A percentile compares a stretch with the other conserved stretches of the same genome.
Evolutionary conservation across 345 rosid genomes (phyloP).

Genomic region (Lepidium aucheri): DNA sequence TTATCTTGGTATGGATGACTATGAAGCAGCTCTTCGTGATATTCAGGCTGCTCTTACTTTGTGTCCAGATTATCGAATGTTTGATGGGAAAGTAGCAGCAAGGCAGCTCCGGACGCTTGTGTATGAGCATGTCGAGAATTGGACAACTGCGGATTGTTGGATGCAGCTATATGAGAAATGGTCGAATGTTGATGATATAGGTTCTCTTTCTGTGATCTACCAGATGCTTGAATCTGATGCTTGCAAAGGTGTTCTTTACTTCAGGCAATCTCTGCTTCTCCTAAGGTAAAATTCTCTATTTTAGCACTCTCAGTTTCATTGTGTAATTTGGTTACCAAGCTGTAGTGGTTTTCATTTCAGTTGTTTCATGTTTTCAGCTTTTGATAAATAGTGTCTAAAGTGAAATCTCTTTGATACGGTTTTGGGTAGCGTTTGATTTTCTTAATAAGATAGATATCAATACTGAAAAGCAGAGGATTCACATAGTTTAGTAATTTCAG

Average conservation of each 20-base stretch:
- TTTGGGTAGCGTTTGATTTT: neutral
- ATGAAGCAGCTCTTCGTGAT: constrained; percentile 81
- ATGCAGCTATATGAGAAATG: constrained; percentile 89
- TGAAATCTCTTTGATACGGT: neutral
- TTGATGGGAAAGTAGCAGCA: constrained; percentile 89
- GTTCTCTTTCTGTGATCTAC: constrained; percentile 95
- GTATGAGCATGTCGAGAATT: constrained; percentile 76
- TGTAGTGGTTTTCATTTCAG: neutral
- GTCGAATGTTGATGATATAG: constrained; percentile 96
- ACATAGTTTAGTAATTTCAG: too few species aligned
- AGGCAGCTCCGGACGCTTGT: constrained; percentile 83
- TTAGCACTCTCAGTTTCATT: neutral
- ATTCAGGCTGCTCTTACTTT: constrained; percentile 91
- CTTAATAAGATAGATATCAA: neutral
- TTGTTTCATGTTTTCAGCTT: neutral
- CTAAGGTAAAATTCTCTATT: constrained; percentile 43
- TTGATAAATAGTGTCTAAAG: neutral
- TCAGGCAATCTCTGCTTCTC: constrained; percentile 92
- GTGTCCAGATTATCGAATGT: constrained; percentile 82
- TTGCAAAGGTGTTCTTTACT: constrained; percentile 79
- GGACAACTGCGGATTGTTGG: constrained; percentile 99
- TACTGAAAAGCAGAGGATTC: neutral
- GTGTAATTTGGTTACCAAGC: neutral
- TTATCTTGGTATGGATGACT: constrained; percentile 79
- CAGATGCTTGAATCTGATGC: constrained; percentile 99